Evolutionary conservation across 352 stramenopile species (phyloP).

Genomic region (Lagenidium giganteum): DNA sequence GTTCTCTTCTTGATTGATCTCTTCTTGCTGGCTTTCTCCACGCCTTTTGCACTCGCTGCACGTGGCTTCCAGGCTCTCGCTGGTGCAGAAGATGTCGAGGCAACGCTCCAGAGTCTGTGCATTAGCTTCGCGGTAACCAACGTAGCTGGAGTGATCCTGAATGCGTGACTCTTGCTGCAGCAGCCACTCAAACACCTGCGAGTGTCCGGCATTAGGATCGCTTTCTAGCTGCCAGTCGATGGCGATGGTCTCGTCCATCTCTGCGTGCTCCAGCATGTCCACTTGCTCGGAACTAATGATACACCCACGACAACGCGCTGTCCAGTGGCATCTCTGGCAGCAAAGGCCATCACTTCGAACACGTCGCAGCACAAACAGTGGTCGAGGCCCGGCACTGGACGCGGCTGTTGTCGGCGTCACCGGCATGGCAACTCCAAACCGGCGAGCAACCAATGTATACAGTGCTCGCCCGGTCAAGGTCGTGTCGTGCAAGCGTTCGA

Average conservation of each 20-base stretch:
- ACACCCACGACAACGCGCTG: slow-evolving; percentile 39
- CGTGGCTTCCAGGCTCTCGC: slow-evolving; percentile 31
- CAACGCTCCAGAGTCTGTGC: slow-evolving; percentile 31
- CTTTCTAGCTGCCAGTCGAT: slow-evolving; percentile 55
- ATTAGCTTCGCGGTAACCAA: slow-evolving; percentile 17
- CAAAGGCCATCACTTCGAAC: slow-evolving; percentile 35
- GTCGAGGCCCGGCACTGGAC: neutral
- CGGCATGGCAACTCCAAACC: slow-evolving; percentile 1
- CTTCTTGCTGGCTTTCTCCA: slow-evolving; percentile 2
- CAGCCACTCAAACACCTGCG: slow-evolving; percentile 15
- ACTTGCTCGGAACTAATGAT: slow-evolving; percentile 23
- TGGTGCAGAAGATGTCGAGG: slow-evolving; percentile 39
- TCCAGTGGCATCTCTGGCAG: slow-evolving; percentile 56
- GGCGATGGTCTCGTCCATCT: slow-evolving; percentile 52
- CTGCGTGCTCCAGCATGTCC: slow-evolving; percentile 27
- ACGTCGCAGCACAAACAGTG: slow-evolving; percentile 36
- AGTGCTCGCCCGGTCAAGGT: slow-evolving; percentile 24
- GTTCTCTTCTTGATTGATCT: slow-evolving; percentile 44
- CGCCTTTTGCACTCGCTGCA: slow-evolving; percentile 45
- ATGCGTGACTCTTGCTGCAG: slow-evolving; percentile 13
- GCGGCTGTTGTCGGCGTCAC: neutral
- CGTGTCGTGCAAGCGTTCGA: slow-evolving; percentile 14
- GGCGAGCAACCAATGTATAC: slow-evolving; percentile 19
- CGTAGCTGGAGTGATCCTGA: slow-evolving; percentile 34
- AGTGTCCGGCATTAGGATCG: no score